Evolutionary conservation across 1,139 yeast species (phyloP), one percentile per base, ranked within the genome.

Genomic region (Suhomyces chickasaworum): DNA sequence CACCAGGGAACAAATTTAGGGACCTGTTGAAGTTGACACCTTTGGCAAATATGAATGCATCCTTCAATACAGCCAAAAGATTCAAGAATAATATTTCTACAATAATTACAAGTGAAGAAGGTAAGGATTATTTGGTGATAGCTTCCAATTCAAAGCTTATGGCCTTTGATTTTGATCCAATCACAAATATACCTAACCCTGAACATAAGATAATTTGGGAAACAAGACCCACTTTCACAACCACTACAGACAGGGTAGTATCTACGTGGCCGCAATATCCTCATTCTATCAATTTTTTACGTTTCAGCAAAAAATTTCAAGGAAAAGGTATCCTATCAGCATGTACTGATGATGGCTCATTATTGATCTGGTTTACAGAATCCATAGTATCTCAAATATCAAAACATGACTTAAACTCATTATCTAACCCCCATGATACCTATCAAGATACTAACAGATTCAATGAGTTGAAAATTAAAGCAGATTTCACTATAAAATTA

Each of bases 291-390:
- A 85, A 84, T 53, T 75, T 60, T 52, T 47, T 79, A 1, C 71
- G 66, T 7, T 42, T 55, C 1, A 53, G 61, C 34, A 52, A 56
- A 2, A 53, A 56, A 45, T 68, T 72, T 51, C 21, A 49, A 20
- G 71, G 65, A 0, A 52, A 56, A 20, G 74, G 71, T 27, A 71
- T 75, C 0, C 52, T 84, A 12, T 75, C 68, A 0, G 73, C 72
- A 1, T 80, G 85, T 34, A 55, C 71, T 23, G 90, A 85, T 57
- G 84, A 81, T 61, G 88, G 89, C 0, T 60, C 77, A 15, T 64
- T 80, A 0, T 53, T 76, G 48, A 55, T 83, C 0, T 83, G 79
- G 71, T 60, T 63, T 30, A 55, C 71, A 7, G 66, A 65, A 0
- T 59, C 59, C 1, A 51, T 77, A 3, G 32, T 62, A 18, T 41